phyloP scores from a whole-genome alignment of 2,329 filamentous ascomycete genomes.

The Monosporascus sp. region DNA sequence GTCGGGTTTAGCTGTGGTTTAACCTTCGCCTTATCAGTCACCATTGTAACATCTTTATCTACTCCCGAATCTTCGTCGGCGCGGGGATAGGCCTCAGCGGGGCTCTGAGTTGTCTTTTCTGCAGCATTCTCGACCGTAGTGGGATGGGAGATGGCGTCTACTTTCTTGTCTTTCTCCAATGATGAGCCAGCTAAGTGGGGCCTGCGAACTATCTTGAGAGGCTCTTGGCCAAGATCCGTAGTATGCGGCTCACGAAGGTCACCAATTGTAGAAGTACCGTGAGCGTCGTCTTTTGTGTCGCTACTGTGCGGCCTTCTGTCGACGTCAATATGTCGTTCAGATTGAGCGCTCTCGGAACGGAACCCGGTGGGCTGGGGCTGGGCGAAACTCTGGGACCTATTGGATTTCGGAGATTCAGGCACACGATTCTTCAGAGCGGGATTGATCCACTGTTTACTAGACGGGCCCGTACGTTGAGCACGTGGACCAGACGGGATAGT shows the following conservation, averaged over 20 bases:
- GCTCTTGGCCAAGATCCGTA: slow-evolving; percentile 10
- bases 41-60: slow-evolving; percentile 4
- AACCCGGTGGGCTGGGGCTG: slow-evolving; percentile 30
- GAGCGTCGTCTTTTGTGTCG: slow-evolving; percentile 42
- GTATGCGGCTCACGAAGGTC: slow-evolving; percentile 15
- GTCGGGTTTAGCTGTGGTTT: slow-evolving; percentile 9
- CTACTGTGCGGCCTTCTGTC: slow-evolving; percentile 47
- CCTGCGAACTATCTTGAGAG: slow-evolving; percentile 11
- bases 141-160: slow-evolving; percentile 10
- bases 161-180: slow-evolving; percentile 15
- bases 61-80: background rate
- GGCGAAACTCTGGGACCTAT: slow-evolving; percentile 45
- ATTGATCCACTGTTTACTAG: slow-evolving; percentile 58
- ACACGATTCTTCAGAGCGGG: slow-evolving; percentile 43
- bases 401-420: slow-evolving; percentile 47
- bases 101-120: background rate
- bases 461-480: slow-evolving; percentile 44
- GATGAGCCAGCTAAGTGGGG: slow-evolving; percentile 20
- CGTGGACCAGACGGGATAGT: slow-evolving; percentile 50
- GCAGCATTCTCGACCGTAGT: slow-evolving; percentile 9
- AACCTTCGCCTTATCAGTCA: slow-evolving; percentile 5
- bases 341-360: slow-evolving; percentile 30
- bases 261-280: slow-evolving; percentile 9
- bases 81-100: background rate
- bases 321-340: slow-evolving; percentile 36